Evolutionary conservation across 495 filamentous ascomycete genomes (phyloP).

Genomic region (Hypoxylon fragiforme): DNA sequence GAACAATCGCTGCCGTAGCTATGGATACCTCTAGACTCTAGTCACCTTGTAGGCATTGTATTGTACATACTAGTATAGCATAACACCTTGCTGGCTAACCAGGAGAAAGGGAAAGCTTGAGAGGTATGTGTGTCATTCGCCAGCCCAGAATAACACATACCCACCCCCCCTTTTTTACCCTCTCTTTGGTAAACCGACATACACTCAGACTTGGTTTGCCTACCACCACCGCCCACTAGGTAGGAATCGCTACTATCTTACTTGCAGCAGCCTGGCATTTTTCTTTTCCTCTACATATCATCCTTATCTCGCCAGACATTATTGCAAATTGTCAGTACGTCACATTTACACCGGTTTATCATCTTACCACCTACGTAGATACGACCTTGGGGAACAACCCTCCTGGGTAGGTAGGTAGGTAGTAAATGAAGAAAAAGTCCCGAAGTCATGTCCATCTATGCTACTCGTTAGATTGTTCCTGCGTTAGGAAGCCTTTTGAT

Average conservation of each 20-base stretch:
- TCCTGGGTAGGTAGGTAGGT: too few species aligned
- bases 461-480: conserved; percentile 28
- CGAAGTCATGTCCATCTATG: conserved; percentile 12
- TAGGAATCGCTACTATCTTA: conserved; percentile 8
- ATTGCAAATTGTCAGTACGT: too few species aligned
- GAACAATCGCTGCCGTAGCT: neutral
- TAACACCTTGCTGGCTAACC: neutral
- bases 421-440: too few species aligned
- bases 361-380: conserved; percentile 22
- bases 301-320: too few species aligned
- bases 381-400: too few species aligned
- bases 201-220: too few species aligned
- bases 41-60: too few species aligned
- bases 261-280: neutral
- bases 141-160: too few species aligned
- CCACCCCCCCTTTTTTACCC: too few species aligned
- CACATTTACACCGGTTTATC: conserved; percentile 20
- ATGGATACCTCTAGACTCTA: neutral
- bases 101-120: neutral
- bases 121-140: neutral
- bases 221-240: too few species aligned
- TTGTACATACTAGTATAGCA: too few species aligned
- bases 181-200: too few species aligned
- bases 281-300: conserved; percentile 4
- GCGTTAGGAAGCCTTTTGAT: conserved; percentile 27